Evolutionary conservation across 2,329 filamentous ascomycete species (phyloP), one percentile per base, ranked within the genome.

Genomic region (Phaeosphaeria sp.): DNA sequence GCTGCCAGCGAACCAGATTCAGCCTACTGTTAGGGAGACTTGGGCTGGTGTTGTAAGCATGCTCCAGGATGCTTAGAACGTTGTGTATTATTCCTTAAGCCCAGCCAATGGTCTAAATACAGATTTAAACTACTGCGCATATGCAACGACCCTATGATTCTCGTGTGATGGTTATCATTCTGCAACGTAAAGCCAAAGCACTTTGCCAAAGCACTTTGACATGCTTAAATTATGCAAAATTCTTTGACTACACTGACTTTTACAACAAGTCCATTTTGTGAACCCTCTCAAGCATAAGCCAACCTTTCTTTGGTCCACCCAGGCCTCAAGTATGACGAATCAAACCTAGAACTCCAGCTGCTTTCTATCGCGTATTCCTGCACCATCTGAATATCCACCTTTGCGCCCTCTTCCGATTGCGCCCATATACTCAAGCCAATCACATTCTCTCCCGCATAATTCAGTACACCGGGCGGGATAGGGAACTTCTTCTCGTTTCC

Each of bases 401-500:
- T 78, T 0, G 80, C 85, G 0, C 84, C 85, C 11, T 81, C 79
- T 6, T 81, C 80, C 1, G 76, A 80, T 75, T 87, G 85, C 9
- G 85, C 84, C 87, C 87, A 89, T 0, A 89, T 75, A 17, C 82
- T 85, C 13, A 88, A 69, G 0, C 78, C 82, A 52, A 89, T 79
- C 0, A 83, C 85, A 60, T 89, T 89, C 9, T 84, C 78, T 0
- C 86, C 87, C 6, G 74, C 72, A 57, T 88, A 87, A 66, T 88
- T 79, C 9, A 88, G 71, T 5, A 89, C 77, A 0, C 87, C 86
- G 0, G 83, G 83, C 1, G 85, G 86, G 1, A 89, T 83, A 0
- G 87, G 86, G 64, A 86, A 89, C 17, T 81, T 77, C 17, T 83
- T 78, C 74, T 89, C 86, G 47, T 87, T 84, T 0, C 87, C 87